Conservation (phyloP, 345 rosid genomes). For the Moricandia moricandioides region DNA sequence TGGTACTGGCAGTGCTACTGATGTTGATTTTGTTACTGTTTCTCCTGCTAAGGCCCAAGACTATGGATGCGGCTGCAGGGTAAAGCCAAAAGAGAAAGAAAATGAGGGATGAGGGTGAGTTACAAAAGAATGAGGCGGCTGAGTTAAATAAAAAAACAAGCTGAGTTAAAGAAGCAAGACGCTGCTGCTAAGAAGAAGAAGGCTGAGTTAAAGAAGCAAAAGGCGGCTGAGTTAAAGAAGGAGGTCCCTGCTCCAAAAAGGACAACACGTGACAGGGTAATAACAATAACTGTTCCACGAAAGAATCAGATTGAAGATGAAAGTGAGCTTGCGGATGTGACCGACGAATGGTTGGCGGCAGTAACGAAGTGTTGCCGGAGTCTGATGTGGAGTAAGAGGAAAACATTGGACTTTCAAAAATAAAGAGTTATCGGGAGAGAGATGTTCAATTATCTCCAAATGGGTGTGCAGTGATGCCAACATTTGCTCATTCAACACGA, state of each 20-base stretch:
- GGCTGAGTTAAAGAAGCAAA: not conserved
- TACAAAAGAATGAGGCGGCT: not conserved
- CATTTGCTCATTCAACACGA: too few relatives aligned
- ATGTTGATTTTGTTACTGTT: not conserved
- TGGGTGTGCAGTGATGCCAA: too few relatives aligned
- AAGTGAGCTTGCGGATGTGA: not conserved
- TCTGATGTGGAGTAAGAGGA: too few relatives aligned
- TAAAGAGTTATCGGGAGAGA: too few relatives aligned
- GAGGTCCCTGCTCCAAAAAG: not conserved
- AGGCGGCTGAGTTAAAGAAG: not conserved
- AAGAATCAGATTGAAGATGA: not conserved
- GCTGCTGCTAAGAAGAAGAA: too few relatives aligned
- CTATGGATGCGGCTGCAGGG: not conserved
- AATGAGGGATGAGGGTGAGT: not conserved
- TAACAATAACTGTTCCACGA: too few relatives aligned
- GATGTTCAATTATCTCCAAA: too few relatives aligned
- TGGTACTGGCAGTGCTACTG: not conserved
- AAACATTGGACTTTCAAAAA: too few relatives aligned
- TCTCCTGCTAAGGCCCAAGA: not conserved
- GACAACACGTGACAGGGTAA: too few relatives aligned
- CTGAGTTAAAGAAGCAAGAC: not conserved
- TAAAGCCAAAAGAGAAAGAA: not conserved
- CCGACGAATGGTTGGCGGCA: too few relatives aligned
- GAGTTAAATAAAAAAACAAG: not conserved
- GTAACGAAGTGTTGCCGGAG: too few relatives aligned